Percentiles rank a stretch among this genome's conserved stretches.
These are phyloP conservation scores for Calonectria fujianensis DNA, from an alignment of 2,329 filamentous ascomycete species.

Conservation along the genomic window DNA sequence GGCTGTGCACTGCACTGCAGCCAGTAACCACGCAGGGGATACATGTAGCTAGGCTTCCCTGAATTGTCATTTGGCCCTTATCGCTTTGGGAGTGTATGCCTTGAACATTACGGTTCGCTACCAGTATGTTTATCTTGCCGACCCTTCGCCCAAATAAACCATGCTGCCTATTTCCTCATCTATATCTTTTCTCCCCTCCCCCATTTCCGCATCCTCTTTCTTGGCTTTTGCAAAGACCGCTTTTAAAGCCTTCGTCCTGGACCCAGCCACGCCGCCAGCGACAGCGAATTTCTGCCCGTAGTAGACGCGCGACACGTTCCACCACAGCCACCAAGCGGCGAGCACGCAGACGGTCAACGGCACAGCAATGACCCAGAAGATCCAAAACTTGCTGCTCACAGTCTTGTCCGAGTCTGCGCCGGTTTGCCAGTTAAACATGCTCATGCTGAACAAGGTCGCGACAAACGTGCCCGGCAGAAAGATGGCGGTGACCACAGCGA, in stretches of 20 bases:
- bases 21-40: too few relatives aligned
- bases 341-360: background rate
- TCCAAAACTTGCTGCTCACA: background rate
- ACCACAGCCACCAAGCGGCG: background rate
- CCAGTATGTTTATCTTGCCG: too few relatives aligned
- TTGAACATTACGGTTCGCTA: too few relatives aligned
- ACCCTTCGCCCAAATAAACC: background rate
- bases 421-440: background rate
- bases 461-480: constrained; percentile 1
- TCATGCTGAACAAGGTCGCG: background rate
- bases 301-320: background rate
- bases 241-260: background rate
- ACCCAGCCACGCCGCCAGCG: background rate
- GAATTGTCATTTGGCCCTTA: background rate
- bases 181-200: background rate
- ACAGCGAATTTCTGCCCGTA: background rate
- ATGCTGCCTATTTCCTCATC: background rate
- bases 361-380: background rate
- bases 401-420: background rate
- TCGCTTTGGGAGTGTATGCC: too few relatives aligned
- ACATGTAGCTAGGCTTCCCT: background rate
- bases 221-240: background rate
- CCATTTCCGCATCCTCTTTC: background rate
- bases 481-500: background rate
- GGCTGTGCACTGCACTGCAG: background rate